These are phyloP conservation scores for Pistacia integerrima DNA, from an alignment of 345 rosid species.

Conservation along the genomic window DNA sequence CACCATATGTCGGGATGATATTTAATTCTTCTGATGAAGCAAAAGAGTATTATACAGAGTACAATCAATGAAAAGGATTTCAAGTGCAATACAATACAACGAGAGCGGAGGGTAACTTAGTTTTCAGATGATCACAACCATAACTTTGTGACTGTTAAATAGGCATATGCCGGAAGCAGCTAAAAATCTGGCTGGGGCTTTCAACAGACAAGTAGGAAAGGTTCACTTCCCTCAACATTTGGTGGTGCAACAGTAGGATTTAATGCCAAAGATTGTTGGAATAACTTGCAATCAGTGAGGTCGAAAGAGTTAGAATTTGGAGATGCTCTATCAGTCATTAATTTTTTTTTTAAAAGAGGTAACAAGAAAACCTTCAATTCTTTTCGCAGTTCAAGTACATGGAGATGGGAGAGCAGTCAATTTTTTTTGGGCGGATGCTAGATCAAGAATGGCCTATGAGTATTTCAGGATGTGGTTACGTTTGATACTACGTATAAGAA, in stretches of 20 bases:
- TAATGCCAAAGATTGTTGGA: too few relatives aligned
- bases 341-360: neutral
- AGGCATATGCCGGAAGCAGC: too few relatives aligned
- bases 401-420: neutral
- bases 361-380: neutral
- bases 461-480: neutral
- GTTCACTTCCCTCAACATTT: neutral
- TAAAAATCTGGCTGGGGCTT: neutral
- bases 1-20: too few relatives aligned
- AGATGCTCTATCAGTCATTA: neutral
- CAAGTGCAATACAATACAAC: too few relatives aligned
- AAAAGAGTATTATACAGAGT: too few relatives aligned
- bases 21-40: too few relatives aligned
- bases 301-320: neutral
- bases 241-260: too few relatives aligned
- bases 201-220: neutral
- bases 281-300: neutral
- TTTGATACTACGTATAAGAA: neutral
- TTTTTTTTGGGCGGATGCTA: neutral
- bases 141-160: neutral
- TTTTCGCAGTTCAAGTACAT: neutral
- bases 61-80: too few relatives aligned
- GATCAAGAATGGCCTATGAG: neutral
- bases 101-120: neutral
- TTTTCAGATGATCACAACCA: neutral